Percentiles rank a stretch among this genome's conserved stretches.
Evolutionary conservation across 345 rosid genomes (phyloP).

Genomic region (Eucalyptus tenuipes): DNA sequence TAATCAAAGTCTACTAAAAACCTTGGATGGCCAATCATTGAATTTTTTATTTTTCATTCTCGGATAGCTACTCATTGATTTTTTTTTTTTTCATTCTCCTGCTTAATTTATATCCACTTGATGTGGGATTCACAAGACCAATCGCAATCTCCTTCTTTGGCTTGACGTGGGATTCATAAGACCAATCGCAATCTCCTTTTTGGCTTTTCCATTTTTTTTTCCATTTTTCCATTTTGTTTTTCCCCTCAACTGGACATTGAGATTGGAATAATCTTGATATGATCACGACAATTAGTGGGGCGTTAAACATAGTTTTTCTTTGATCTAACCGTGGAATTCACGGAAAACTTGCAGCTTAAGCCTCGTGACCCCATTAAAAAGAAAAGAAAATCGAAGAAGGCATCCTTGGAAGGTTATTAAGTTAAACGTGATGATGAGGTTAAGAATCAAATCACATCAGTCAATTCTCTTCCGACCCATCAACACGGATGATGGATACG

Average conservation of each 20-base stretch:
- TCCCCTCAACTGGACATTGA: not conserved
- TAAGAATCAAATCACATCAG: not conserved
- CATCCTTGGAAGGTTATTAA: not conserved
- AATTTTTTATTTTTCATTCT: not conserved
- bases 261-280: not conserved
- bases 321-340: not conserved
- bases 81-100: not conserved
- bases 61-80: not conserved
- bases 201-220: not conserved
- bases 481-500: not conserved
- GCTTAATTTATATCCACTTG: not conserved
- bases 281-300: not conserved
- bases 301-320: not conserved
- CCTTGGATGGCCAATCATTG: not conserved
- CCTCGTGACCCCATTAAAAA: not conserved
- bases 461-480: not conserved
- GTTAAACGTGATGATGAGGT: not conserved
- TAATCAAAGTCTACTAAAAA: not conserved
- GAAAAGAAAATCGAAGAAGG: not conserved
- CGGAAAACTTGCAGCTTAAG: not conserved
- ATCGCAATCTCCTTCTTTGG: not conserved
- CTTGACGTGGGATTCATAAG: not conserved
- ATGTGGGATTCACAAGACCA: not conserved
- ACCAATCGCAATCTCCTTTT: not conserved
- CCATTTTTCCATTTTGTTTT: not conserved